phyloP scores from a whole-genome alignment of 2,329 filamentous ascomycete species.

The Xylariaceae sp. region DNA sequence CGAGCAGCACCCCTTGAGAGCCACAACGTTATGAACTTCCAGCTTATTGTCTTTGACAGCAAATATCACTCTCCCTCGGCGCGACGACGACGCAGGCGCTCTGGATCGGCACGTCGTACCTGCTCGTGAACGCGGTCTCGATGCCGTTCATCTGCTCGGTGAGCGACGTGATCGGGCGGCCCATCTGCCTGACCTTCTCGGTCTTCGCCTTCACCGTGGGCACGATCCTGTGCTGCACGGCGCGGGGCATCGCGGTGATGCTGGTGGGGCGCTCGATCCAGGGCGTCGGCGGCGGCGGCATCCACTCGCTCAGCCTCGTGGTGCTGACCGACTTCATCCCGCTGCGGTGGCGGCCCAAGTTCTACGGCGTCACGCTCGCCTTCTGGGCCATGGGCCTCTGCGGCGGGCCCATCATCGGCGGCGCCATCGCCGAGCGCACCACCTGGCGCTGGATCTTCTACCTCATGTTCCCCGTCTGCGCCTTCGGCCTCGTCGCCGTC shows the following conservation, averaged over 20 bases:
- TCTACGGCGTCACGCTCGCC: constrained; percentile 27
- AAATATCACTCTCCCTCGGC: background rate
- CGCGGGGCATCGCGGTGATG: constrained; percentile 25
- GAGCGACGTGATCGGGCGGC: constrained; percentile 28
- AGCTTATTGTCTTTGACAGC: background rate
- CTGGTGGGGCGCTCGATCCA: constrained; percentile 32
- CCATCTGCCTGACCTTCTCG: constrained; percentile 26
- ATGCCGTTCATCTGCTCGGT: constrained; percentile 24
- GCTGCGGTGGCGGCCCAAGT: constrained; percentile 32
- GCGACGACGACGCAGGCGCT: constrained; percentile 16
- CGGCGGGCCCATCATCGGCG: constrained; percentile 10
- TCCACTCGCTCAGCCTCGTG: constrained; percentile 31
- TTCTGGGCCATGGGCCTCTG: constrained; percentile 11
- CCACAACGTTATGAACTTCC: too few relatives aligned
- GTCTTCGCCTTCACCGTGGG: constrained; percentile 34
- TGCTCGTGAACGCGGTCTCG: constrained; percentile 22
- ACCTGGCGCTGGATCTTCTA: constrained; percentile 26
- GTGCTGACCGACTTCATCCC: constrained; percentile 36
- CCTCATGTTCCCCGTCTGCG: constrained; percentile 37
- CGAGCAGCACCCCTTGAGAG: background rate
- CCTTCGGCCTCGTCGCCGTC: constrained; percentile 29
- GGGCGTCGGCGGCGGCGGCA: constrained; percentile 33
- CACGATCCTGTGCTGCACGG: constrained; percentile 31
- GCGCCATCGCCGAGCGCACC: constrained; percentile 8
- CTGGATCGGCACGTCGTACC: constrained; percentile 24